phyloP scores from a whole-genome alignment of 2,329 filamentous ascomycete species.

The Aspergillus jensenii region DNA sequence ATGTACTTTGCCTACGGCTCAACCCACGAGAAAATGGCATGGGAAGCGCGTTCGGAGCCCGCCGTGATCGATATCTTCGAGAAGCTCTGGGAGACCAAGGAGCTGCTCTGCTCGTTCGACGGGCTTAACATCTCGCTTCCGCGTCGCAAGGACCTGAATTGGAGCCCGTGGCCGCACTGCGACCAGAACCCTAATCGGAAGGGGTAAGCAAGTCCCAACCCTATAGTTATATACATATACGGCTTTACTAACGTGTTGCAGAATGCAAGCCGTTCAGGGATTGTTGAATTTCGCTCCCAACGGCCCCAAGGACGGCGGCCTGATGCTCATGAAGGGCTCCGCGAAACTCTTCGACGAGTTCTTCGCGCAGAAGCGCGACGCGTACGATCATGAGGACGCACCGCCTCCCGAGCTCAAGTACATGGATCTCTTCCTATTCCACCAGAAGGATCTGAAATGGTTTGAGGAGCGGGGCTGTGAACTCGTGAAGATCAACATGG shows the following conservation, averaged over 20 bases:
- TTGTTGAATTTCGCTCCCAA: conserved; percentile 47
- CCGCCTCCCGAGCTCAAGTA: conserved; percentile 24
- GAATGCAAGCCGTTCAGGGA: conserved; percentile 39
- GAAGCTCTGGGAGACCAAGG: conserved; percentile 40
- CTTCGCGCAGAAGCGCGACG: conserved; percentile 29
- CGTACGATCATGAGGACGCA: conserved; percentile 17
- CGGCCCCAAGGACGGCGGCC: conserved; percentile 48
- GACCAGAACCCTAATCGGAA: conserved; percentile 45
- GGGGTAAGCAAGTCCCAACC: conserved; percentile 18
- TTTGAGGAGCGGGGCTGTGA: not conserved
- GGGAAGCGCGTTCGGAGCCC: conserved; percentile 44
- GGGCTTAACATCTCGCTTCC: conserved; percentile 47
- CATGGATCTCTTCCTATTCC: not conserved
- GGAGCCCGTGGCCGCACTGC: conserved; percentile 47
- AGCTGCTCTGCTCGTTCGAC: conserved; percentile 22
- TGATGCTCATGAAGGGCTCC: conserved; percentile 48
- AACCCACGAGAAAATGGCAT: conserved; percentile 46
- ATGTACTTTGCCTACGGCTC: conserved; percentile 32
- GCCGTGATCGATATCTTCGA: conserved; percentile 42
- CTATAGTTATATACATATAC: too few relatives aligned
- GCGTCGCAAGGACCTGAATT: conserved; percentile 38
- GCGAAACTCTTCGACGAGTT: conserved; percentile 46
- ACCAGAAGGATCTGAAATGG: not conserved
- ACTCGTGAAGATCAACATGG: not conserved
- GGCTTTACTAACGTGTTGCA: not conserved